These are phyloP conservation scores for Cucurbita argyrosperma DNA, from an alignment of 306 rosid species.

Conservation along the genomic window DNA sequence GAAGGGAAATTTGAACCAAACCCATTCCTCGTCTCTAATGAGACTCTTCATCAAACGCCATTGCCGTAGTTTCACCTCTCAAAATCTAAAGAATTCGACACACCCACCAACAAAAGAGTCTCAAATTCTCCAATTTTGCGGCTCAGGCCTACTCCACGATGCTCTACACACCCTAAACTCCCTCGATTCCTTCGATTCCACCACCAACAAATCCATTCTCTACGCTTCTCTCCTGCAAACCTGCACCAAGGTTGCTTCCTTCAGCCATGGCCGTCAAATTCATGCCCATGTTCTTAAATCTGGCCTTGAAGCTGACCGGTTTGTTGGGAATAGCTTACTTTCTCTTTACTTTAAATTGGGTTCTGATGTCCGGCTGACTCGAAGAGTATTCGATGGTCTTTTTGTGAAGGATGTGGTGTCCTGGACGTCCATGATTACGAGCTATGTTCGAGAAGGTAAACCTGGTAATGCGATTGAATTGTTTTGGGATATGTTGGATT, in stretches of 20 bases:
- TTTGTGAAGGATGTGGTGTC: constrained; percentile 54
- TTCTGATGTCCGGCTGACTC: constrained; percentile 30
- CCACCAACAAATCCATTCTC: constrained; percentile 33
- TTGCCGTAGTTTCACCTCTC: constrained; percentile 22
- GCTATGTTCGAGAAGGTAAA: constrained; percentile 34
- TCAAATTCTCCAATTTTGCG: constrained; percentile 36
- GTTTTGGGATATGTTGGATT: constrained; percentile 37
- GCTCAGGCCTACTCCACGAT: constrained; percentile 23
- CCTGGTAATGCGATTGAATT: constrained; percentile 22
- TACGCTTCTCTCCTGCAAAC: constrained; percentile 70
- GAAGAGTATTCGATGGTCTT: constrained; percentile 38
- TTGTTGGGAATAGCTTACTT: constrained; percentile 72
- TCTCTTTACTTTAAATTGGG: constrained; percentile 53
- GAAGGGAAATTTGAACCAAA: background rate
- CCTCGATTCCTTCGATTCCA: constrained; percentile 3
- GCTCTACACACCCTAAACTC: constrained; percentile 42
- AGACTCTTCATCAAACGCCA: constrained; percentile 28
- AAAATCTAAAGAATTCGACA: constrained; percentile 4
- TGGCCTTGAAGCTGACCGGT: constrained; percentile 54
- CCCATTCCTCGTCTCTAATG: constrained; percentile 16
- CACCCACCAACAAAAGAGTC: constrained; percentile 15
- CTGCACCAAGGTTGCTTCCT: constrained; percentile 29
- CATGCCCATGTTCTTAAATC: constrained; percentile 58
- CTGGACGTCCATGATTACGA: constrained; percentile 70
- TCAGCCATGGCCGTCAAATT: constrained; percentile 39